Evolutionary conservation across 345 rosid species (phyloP).

Genomic region (Hevea brasiliensis): DNA sequence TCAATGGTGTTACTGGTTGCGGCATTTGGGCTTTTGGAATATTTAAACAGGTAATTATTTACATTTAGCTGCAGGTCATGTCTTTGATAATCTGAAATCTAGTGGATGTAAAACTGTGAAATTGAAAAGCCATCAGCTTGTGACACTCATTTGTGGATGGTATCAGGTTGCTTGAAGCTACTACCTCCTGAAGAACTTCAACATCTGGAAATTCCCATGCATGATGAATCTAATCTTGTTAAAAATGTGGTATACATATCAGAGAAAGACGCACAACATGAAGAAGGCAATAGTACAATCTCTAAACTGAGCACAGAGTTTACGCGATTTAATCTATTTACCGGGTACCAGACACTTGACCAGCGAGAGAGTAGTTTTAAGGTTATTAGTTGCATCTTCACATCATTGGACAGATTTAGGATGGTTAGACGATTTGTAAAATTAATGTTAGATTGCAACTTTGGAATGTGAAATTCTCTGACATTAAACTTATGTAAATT

Average conservation of each 20-base stretch:
- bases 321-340: slow-evolving; percentile 72
- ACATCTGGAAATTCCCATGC: slow-evolving; percentile 53
- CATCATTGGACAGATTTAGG: slow-evolving; percentile 2
- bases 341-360: slow-evolving; percentile 72
- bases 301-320: slow-evolving; percentile 34
- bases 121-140: background rate
- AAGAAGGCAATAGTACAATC: slow-evolving; percentile 23
- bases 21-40: too few species aligned
- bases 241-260: slow-evolving; percentile 59
- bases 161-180: slow-evolving; percentile 83
- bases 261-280: slow-evolving; percentile 24
- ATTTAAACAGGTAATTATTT: too few species aligned
- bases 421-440: background rate
- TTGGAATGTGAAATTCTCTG: background rate
- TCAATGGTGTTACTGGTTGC: too few species aligned
- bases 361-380: slow-evolving; percentile 78
- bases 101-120: too few species aligned
- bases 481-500: background rate
- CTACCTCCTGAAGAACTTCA: slow-evolving; percentile 72
- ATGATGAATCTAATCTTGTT: slow-evolving; percentile 50
- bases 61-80: too few species aligned
- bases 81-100: too few species aligned
- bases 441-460: background rate
- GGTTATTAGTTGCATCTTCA: slow-evolving; percentile 43
- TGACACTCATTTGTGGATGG: slow-evolving; percentile 22